Base-by-base conservation (phyloP, 768 basidiomycete genomes). In the Megacollybia marginata region DNA sequence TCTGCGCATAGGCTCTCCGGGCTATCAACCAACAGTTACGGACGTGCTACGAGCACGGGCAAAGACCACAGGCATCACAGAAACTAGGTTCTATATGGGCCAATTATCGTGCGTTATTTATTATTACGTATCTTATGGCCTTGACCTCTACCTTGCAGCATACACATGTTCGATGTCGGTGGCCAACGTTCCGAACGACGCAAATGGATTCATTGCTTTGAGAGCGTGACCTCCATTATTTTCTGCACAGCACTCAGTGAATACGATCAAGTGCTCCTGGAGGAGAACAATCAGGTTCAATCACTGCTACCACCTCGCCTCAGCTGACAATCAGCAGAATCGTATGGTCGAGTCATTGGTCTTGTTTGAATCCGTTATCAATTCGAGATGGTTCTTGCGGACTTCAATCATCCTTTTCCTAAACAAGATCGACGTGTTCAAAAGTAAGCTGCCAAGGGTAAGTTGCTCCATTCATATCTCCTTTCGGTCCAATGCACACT, bases 1-100 rank as follows among this genome's bases (percentile, higher is more conserved):
- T 9, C 67, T 80, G n/a, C 81, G 92, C 42, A 93, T 97, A 62
- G 90, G 88, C 2, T 65, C 78, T 1, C 74, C 80, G 0, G 82
- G 79, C n/a, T 98, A 94, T 60, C 70, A 86, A 0, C 94, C 94
- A 0, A 88, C 83, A 16, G 88, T 90, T 59, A 82, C 78, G 7
- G 94, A 97, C 61, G 87, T 95, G 2, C 70, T 97, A 23, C 74
- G 91, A 20, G 90, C 91, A n/a, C 79, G 92, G 55, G 81, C 82
- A 51, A 94, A 94, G 72, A 91, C 84, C 49, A 84, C 88, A 2
- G 92, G 92, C 15, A 94, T 97, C 57, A 84, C 82, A 5, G 93
- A 97, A 68, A 96, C 93, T 6, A 68, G 85, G 59, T 89, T 90
- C 51, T 73, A 71, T 11, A 79, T 88, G 75, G 87, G 85, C 2